These are phyloP conservation scores for Cytospora piceicola DNA, from an alignment of 2,329 filamentous ascomycete genomes.

Conservation along the genomic window DNA sequence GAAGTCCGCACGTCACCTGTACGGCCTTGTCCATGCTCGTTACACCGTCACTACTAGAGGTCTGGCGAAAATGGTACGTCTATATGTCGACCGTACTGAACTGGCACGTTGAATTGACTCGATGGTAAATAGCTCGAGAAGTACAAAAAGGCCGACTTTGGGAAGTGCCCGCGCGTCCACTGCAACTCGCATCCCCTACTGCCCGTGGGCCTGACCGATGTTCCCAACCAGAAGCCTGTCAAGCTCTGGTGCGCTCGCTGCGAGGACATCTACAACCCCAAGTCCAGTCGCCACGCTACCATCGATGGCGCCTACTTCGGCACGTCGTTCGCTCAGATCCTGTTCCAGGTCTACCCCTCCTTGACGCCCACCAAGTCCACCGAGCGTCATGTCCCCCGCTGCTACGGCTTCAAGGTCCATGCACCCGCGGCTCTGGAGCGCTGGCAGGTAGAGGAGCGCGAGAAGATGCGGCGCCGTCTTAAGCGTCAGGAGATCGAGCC, in stretches of 20 bases:
- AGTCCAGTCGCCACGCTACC: conserved; percentile 90
- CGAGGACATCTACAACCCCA: conserved; percentile 98
- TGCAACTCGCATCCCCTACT: conserved; percentile 92
- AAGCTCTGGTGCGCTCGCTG: conserved; percentile 97
- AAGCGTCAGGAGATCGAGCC: conserved; percentile 73
- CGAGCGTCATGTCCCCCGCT: conserved; percentile 83
- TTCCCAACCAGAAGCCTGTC: conserved; percentile 84
- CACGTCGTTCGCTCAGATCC: conserved; percentile 97
- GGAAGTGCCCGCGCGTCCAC: conserved; percentile 95
- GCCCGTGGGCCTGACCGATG: conserved; percentile 91
- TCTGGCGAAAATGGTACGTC: conserved; percentile 87
- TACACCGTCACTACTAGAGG: conserved; percentile 97
- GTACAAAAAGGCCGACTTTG: conserved; percentile 97
- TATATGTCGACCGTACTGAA: not conserved
- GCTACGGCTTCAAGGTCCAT: conserved; percentile 96
- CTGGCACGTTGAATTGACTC: not conserved
- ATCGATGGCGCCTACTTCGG: conserved; percentile 99
- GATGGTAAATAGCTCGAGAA: conserved; percentile 82
- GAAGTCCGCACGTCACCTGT: conserved; percentile 93
- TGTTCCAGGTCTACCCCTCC: conserved; percentile 96
- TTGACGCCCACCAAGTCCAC: conserved; percentile 85
- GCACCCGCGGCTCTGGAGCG: conserved; percentile 83
- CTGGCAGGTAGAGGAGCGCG: conserved; percentile 84
- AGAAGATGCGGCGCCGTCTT: conserved; percentile 80
- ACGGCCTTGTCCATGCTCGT: conserved; percentile 92